Conservation (phyloP, 164 flowering plant genomes). For the Santalum album region DNA sequence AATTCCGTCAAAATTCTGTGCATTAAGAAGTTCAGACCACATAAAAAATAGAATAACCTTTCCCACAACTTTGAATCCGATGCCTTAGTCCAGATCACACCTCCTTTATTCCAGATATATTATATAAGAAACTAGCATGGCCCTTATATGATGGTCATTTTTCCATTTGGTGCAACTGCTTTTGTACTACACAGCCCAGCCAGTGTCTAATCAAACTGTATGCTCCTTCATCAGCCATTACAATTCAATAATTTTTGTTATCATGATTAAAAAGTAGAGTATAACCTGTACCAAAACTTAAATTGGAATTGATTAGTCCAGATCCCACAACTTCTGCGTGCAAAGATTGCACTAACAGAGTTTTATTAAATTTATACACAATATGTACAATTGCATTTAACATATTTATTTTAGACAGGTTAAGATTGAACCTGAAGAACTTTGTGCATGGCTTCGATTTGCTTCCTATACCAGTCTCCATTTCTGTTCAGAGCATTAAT, state of each 20-base stretch:
- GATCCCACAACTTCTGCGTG: conserved; percentile 16
- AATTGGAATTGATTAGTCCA: conserved; percentile 50
- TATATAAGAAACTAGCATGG: background rate
- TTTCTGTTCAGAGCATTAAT: conserved; percentile 93
- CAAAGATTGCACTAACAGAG: conserved; percentile 8
- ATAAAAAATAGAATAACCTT: conserved; percentile 5
- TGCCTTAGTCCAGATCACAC: conserved; percentile 3
- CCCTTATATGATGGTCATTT: no score
- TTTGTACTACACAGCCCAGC: conserved; percentile 12
- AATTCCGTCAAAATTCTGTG: no score
- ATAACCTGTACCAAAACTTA: conserved; percentile 63
- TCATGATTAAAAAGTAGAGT: conserved; percentile 35
- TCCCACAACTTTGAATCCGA: conserved; percentile 1
- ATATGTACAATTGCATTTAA: conserved; percentile 23
- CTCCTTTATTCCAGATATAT: no score
- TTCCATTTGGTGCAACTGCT: conserved; percentile 16
- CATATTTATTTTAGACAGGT: conserved; percentile 42
- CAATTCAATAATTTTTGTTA: conserved; percentile 37
- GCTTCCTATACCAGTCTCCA: conserved; percentile 99
- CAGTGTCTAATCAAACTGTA: conserved; percentile 16
- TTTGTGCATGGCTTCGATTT: conserved; percentile 99
- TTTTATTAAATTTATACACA: conserved; percentile 14
- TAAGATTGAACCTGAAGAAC: conserved; percentile 98
- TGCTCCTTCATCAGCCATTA: conserved; percentile 26
- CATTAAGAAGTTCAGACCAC: no score